Evolutionary conservation across 768 basidiomycete species (phyloP), one percentile per base, ranked within the genome.

Genomic region (Kwoniella europaea): DNA sequence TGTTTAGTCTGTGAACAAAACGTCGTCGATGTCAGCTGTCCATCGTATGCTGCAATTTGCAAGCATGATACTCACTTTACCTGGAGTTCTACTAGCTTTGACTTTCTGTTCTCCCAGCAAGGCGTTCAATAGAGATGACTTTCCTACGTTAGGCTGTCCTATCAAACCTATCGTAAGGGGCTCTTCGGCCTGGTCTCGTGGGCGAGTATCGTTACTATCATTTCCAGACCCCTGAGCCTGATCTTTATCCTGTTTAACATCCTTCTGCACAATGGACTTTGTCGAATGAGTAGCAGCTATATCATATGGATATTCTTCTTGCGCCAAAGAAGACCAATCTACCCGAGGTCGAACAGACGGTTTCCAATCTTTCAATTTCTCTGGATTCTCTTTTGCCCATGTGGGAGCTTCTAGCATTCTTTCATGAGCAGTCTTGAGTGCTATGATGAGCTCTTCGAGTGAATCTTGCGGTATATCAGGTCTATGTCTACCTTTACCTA

Each of bases 141-240:
- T 99, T 16, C 97, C 97, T 24, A 98, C 96, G 79, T 99, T 99
- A 0, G 97, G 97, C 82, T 99, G 98, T 84, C 92, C 93, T 67
- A 95, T 91, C 58, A 94, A 83, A 6, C 93, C 93, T 63, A 95
- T 86, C 1, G 93, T 95, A 54, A 95, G 82, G 75, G 79, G 78
- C 58, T 75, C 76, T 13, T 79, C 71, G 4, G 73, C 73, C 56
- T 77, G 84, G n/a, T 83, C 50, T 81, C 83, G 7, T 71, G 18
- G 4, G 12, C 79, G 80, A 18, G 72, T 74, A 29, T 79, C 72
- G 52, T 73, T 76, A 62, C 69, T 35, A 56, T 76, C 71, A 22
- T 46, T 67, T 61, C 65, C 71, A 9, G 74, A 83, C 24, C 29
- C 35, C 9, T 52, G 43, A 43, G 15, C 56, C 3, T 63, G 24